Base-by-base conservation (phyloP, 805 yeast species). In the Tanozyma kutaoensis region DNA sequence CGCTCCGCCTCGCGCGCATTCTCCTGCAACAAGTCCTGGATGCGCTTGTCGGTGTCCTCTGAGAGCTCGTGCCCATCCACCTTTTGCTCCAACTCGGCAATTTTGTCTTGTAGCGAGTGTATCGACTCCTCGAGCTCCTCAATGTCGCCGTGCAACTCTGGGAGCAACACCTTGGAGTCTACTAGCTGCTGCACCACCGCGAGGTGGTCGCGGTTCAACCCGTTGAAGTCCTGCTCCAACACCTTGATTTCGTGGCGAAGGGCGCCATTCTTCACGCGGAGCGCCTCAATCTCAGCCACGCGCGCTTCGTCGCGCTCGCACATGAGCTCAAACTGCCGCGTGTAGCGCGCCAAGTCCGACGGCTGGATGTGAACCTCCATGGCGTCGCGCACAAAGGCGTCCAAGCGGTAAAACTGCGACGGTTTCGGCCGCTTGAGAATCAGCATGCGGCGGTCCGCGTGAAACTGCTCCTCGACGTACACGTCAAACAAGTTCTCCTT, bases 101-200 rank as follows among this genome's bases (percentile, higher is more conserved):
- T 15, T 17, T 7, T 8, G 15, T 32, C 38, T n/a, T 36, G 29
- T 7, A 37, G 32, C 13, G 37, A n/a, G n/a, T n/a, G n/a, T n/a
- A n/a, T n/a, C n/a, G n/a, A n/a, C n/a, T n/a, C n/a, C n/a, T n/a
- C n/a, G n/a, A 85, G 52, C 24, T 74, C 80, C 15, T 57, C 64
- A 34, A 81, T 80, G 22, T 82, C 93, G 39, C 81, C 88, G 26
- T 66, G 59, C 15, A 88, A 48, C 19, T 77, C 76, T 2, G 93
- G 95, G 15, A 79, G 60, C 28, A 62, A 67, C 22, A 86, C 69
- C 42, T 91, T 75, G 22, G 80, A 76, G 36, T 71, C 72, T 19
- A 88, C 84, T 74, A 91, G 71, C 37, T 75, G 82, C 51, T 86
- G 88, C 4, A 94, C 93, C 21, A 85, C 70, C 29, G 71, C 78